A percentile compares a stretch with the other conserved stretches of the same genome.
phyloP scores from a whole-genome alignment of 306 rosid species.

The Purshia tridentata region DNA sequence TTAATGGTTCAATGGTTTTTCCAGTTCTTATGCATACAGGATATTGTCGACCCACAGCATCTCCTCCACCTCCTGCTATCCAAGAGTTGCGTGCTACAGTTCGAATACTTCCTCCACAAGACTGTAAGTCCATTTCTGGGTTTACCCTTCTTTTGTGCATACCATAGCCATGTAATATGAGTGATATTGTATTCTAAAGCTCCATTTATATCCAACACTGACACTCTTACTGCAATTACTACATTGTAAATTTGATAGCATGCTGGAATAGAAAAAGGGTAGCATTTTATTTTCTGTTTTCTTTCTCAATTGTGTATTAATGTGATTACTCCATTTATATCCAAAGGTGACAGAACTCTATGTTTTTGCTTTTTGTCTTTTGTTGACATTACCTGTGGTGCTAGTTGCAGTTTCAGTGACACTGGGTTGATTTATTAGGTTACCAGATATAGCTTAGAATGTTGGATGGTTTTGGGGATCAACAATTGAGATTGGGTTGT shows the following conservation, averaged over 20 bases:
- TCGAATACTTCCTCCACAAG: conserved; percentile 83
- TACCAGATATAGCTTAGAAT: not conserved
- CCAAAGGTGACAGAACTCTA: too few relatives aligned
- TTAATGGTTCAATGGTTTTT: conserved; percentile 37
- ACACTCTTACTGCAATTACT: not conserved
- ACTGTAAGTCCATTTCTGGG: conserved; percentile 53
- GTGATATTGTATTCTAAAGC: too few relatives aligned
- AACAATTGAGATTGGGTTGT: not conserved
- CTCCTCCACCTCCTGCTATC: conserved; percentile 83
- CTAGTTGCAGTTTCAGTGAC: not conserved
- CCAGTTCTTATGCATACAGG: conserved; percentile 98
- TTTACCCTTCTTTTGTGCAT: not conserved
- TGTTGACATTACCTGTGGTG: not conserved
- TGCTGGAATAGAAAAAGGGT: too few relatives aligned
- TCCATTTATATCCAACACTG: not conserved
- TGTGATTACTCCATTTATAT: too few relatives aligned
- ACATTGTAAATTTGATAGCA: not conserved
- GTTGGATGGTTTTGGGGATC: not conserved
- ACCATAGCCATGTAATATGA: not conserved
- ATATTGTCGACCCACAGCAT: conserved; percentile 93
- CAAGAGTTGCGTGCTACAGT: conserved; percentile 81
- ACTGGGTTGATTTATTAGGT: not conserved
- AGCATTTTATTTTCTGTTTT: too few relatives aligned
- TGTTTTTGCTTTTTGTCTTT: not conserved
- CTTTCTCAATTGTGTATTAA: too few relatives aligned